Base-by-base conservation (phyloP, 1,284 basidiomycete genomes). In the Stereum hirsutum region DNA sequence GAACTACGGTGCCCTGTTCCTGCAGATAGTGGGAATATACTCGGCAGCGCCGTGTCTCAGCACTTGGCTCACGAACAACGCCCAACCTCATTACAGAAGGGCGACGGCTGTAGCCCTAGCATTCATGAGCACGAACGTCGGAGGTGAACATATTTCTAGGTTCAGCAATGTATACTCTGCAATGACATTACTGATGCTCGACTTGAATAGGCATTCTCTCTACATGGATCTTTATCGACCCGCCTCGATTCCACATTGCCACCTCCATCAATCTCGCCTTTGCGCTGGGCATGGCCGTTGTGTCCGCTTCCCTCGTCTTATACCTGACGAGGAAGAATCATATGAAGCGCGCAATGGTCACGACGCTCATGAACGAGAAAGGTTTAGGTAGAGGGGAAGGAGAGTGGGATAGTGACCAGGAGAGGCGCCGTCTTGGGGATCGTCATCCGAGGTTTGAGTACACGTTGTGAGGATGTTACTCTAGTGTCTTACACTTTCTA, bases 11-110 rank as follows among this genome's bases (percentile, higher is more conserved):
- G 70, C 67, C 7, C 60, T 77, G 1, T 77, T 74, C 60, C 58
- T 77, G 44, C 68, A 68, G 5, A 64, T 75, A 27, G 54, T 66
- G 0, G 74, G 74, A 17, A 56, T 62, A 14, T 74, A 73, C 52
- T 56, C 64, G 8, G 46, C 60, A 3, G 65, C 69, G 0, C 69
- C 74, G 1, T 60, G 70, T 6, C 46, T 71, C 20, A 58, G 62
- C 4, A 69, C 74, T 0, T 78, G 76, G 75, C 57, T 60, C 40
- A 65, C 78, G 12, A 80, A 79, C 56, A 81, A 81, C 57, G 65
- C 73, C 19, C 63, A 70, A 0, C 75, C 75, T 1, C 68, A 76
- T 51, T 64, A 69, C 42, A 64, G 74, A 34, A 66, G 76, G 31
- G 75, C 75, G 4, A 73, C 74, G 0, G 65, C 69, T 15, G 65